A percentile compares a stretch with the other conserved stretches of the same genome.
phyloP scores from a whole-genome alignment of 148 eudicot species.

The Chenopodium berlandieri region DNA sequence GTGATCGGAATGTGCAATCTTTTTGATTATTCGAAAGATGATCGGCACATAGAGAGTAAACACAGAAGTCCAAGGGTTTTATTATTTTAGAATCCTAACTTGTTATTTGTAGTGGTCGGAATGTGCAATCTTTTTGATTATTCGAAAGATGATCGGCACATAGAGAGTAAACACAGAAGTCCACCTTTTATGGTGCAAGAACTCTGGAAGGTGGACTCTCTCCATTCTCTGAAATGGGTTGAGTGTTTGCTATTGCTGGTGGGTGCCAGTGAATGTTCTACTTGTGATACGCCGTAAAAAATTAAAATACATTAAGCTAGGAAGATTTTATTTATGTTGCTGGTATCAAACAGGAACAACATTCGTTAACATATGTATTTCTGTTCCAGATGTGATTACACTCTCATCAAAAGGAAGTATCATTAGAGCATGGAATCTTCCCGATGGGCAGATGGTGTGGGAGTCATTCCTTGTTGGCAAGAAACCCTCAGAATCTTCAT shows the following conservation, averaged over 20 bases:
- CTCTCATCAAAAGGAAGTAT: slow-evolving; percentile 82
- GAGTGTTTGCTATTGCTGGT: neutral
- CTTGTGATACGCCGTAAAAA: neutral
- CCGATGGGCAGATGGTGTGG: slow-evolving; percentile 99
- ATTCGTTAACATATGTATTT: neutral
- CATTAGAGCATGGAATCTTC: slow-evolving; percentile 98
- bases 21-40: neutral
- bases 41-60: neutral
- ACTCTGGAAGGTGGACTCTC: neutral
- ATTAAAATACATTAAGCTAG: neutral
- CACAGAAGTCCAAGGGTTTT: too few relatives aligned
- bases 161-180: neutral
- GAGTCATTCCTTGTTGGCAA: slow-evolving; percentile 72
- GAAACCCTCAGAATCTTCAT: slow-evolving; percentile 58
- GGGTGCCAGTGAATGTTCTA: neutral
- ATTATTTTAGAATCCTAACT: neutral
- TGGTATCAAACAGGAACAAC: neutral
- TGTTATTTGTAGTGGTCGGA: neutral
- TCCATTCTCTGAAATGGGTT: neutral
- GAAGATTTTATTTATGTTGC: neutral
- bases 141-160: neutral
- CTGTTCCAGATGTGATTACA: slow-evolving; percentile 67
- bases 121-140: neutral
- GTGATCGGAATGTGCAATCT: neutral
- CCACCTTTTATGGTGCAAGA: neutral